phyloP scores from a whole-genome alignment of 2,329 filamentous ascomycete species.

The Stylonectria norvegica region DNA sequence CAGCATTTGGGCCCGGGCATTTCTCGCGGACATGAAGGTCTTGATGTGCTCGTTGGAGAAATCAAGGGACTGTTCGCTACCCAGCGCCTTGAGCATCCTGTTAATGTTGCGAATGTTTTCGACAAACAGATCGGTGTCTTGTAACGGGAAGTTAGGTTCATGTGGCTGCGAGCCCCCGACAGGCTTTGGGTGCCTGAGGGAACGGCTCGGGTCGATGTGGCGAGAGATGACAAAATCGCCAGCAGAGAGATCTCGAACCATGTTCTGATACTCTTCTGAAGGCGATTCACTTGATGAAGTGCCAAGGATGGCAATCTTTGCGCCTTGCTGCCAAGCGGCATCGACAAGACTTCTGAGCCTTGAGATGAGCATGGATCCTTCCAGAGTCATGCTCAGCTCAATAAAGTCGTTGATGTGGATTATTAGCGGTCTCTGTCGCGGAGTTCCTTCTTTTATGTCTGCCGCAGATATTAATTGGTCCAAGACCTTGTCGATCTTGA shows the following conservation, averaged over 20 bases:
- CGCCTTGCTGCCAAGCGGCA: slow-evolving; percentile 66
- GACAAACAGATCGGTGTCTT: slow-evolving; percentile 38
- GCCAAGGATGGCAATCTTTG: slow-evolving; percentile 74
- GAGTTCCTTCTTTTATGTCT: slow-evolving; percentile 32
- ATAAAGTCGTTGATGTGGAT: slow-evolving; percentile 79
- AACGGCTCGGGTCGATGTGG: slow-evolving; percentile 27
- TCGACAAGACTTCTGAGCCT: slow-evolving; percentile 71
- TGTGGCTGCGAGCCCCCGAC: slow-evolving; percentile 17
- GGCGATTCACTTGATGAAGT: slow-evolving; percentile 60
- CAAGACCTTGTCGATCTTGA: slow-evolving; percentile 57
- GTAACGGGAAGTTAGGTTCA: slow-evolving; percentile 25
- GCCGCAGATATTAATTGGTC: slow-evolving; percentile 54
- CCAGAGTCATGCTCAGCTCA: slow-evolving; percentile 66
- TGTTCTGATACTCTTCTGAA: slow-evolving; percentile 40
- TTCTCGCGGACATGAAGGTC: slow-evolving; percentile 25
- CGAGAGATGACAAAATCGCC: slow-evolving; percentile 41
- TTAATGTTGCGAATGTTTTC: slow-evolving; percentile 48
- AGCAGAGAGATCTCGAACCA: slow-evolving; percentile 37
- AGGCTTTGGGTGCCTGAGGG: slow-evolving; percentile 26
- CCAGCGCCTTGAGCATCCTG: slow-evolving; percentile 43
- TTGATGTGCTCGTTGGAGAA: slow-evolving; percentile 24
- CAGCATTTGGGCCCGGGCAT: slow-evolving; percentile 28
- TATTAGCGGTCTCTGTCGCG: slow-evolving; percentile 54
- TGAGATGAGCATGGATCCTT: slow-evolving; percentile 66
- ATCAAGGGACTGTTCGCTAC: slow-evolving; percentile 21